A percentile compares a stretch with the other conserved stretches of the same genome.
Evolutionary conservation across 2,329 filamentous ascomycete species (phyloP).

Genomic region (Hymenoscyphus repandus): DNA sequence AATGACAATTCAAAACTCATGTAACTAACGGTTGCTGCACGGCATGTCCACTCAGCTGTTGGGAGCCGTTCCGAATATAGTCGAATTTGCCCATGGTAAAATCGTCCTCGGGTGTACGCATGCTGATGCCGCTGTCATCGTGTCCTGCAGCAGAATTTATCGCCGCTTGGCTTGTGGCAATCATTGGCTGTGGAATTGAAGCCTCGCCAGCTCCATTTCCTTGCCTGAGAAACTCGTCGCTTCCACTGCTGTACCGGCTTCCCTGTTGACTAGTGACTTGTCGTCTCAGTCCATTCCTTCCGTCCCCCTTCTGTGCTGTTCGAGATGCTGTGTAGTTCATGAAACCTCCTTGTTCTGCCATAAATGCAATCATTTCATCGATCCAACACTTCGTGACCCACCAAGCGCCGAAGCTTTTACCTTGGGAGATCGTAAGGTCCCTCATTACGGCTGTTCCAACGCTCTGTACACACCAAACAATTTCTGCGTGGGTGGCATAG

Average conservation of each 20-base stretch:
- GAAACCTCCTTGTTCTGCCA: slow-evolving; percentile 87
- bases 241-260: slow-evolving; percentile 29
- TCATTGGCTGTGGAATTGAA: slow-evolving; percentile 28
- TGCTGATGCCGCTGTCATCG: slow-evolving; percentile 72
- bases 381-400: slow-evolving; percentile 95
- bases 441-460: slow-evolving; percentile 73
- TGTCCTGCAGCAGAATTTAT: slow-evolving; percentile 46
- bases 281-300: slow-evolving; percentile 15
- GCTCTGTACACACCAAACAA: slow-evolving; percentile 71
- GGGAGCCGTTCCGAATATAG: slow-evolving; percentile 30
- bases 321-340: slow-evolving; percentile 53
- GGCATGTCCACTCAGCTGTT: slow-evolving; percentile 11
- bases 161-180: slow-evolving; percentile 39
- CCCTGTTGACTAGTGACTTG: slow-evolving; percentile 24
- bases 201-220: slow-evolving; percentile 16
- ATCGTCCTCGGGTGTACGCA: slow-evolving; percentile 62
- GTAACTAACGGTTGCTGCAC: slow-evolving; percentile 17
- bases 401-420: slow-evolving; percentile 82
- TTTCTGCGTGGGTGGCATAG: slow-evolving; percentile 64
- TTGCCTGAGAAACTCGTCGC: slow-evolving; percentile 28
- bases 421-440: slow-evolving; percentile 73
- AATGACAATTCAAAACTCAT: slow-evolving; percentile 4
- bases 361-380: slow-evolving; percentile 88
- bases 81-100: slow-evolving; percentile 56
- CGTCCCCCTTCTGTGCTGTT: slow-evolving; percentile 23